Evolutionary conservation across 768 basidiomycete species (phyloP), one percentile per base, ranked within the genome.

Genomic region (Trametes villosa): DNA sequence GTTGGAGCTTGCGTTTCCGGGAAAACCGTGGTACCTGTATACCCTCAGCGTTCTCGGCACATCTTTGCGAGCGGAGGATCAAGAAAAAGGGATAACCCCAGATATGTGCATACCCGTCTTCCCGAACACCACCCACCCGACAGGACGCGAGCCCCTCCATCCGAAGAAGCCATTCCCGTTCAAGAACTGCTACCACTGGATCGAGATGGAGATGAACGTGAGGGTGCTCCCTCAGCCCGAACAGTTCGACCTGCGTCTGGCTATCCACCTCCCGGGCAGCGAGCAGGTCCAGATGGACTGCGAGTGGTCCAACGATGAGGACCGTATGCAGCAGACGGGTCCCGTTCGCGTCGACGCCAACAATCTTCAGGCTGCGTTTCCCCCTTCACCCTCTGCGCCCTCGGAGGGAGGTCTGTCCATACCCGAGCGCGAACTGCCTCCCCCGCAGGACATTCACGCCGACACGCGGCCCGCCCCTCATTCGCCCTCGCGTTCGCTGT

Each of bases 41-140:
- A 6, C 2, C 20, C 20, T 34, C 2, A 18, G 4, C 29, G 17
- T 22, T 40, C 36, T 3, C 12, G 30, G 13, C 9, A 13, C 48
- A 33, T 7, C 17, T 8, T 20, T 45, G 11, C 44, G 44, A 7
- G 20, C 44, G 7, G 22, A 22, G 15, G 44, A 45, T 6, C 44
- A 5, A 26, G 44, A 22, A 20, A 12, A 26, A 9, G 44, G 20
- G 44, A 12, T 58, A 36, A 33, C 48, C 9, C 26, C 36, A 9
- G 57, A 58, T 30, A 58, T 58, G 57, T 49, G 36, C 13, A 44
- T 44, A 12, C 57, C 57, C 11, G 44, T 58, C 48, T 42, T 31
- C 24, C 57, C 57, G 5, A 58, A 58, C 57, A 50, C 47, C 4
- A 15, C 6, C 29, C 48, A 33, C 22, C 36, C 57, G 7, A 13